A percentile compares a stretch with the other conserved stretches of the same genome.
These are phyloP conservation scores for Penicillium subrubescens DNA, from an alignment of 495 filamentous ascomycete genomes.

Conservation along the genomic window DNA sequence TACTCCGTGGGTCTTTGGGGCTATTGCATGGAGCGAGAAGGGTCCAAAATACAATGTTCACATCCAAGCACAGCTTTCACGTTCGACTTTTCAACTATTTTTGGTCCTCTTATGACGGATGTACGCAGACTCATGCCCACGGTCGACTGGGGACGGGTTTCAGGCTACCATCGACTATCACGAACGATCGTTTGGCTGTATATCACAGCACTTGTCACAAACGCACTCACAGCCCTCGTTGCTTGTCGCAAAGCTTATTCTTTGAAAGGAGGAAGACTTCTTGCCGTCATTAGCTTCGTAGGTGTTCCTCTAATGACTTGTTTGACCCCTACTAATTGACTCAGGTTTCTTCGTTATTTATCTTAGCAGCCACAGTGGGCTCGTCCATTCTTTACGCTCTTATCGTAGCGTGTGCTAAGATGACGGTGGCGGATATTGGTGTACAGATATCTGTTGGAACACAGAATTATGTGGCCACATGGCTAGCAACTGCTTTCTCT, in stretches of 20 bases:
- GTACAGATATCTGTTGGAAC: background rate
- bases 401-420: conserved; percentile 3
- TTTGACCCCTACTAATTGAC: background rate
- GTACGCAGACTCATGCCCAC: no score
- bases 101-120: no score
- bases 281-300: no score
- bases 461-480: background rate
- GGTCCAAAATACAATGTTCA: conserved; percentile 3
- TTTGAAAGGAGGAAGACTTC: no score
- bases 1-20: background rate
- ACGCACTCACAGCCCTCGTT: no score
- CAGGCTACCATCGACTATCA: no score
- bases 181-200: no score
- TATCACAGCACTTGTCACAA: no score
- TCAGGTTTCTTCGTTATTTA: background rate
- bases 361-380: conserved; percentile 1
- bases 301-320: conserved; percentile 1
- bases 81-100: no score
- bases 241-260: no score
- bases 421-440: conserved; percentile 1
- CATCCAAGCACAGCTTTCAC: no score
- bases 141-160: no score
- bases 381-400: background rate
- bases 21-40: conserved; percentile 1
- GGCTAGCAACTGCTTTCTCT: conserved; percentile 1